A percentile compares a stretch with the other conserved stretches of the same genome.
phyloP scores from a whole-genome alignment of 2,329 filamentous ascomycete species.

The Metarhizium brunneum region DNA sequence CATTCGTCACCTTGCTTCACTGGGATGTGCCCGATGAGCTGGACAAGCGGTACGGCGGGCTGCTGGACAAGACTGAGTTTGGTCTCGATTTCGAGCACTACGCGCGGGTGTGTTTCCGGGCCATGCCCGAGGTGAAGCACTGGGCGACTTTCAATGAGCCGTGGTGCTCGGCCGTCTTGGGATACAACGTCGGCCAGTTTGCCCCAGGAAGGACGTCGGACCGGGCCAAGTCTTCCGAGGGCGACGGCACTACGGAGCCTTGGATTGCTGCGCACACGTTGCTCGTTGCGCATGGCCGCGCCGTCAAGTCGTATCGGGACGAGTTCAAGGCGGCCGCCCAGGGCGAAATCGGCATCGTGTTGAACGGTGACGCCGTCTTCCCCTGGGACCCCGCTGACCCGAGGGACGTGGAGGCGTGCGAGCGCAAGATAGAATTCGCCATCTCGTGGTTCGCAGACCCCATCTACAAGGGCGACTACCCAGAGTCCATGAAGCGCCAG shows the following conservation, averaged over 20 bases:
- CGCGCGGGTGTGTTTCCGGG: constrained; percentile 65
- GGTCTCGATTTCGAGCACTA: constrained; percentile 73
- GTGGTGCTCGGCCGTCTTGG: constrained; percentile 74
- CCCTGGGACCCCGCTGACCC: constrained; percentile 75
- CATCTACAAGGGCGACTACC: constrained; percentile 77
- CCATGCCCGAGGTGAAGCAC: constrained; percentile 67
- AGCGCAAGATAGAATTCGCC: constrained; percentile 78
- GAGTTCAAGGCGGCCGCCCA: constrained; percentile 66
- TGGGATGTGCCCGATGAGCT: constrained; percentile 79
- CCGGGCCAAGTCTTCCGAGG: constrained; percentile 57
- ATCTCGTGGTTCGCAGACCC: constrained; percentile 87
- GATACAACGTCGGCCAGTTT: constrained; percentile 68
- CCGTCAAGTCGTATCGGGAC: constrained; percentile 73
- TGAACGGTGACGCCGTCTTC: constrained; percentile 77
- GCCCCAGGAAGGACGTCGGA: constrained; percentile 78
- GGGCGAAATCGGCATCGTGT: constrained; percentile 77
- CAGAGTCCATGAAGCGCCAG: constrained; percentile 73
- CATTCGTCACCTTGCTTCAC: constrained; percentile 77
- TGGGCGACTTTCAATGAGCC: constrained; percentile 93
- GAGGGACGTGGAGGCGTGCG: constrained; percentile 62
- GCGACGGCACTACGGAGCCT: constrained; percentile 67
- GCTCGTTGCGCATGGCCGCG: constrained; percentile 68
- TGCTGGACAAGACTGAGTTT: constrained; percentile 75
- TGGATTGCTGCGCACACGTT: constrained; percentile 79
- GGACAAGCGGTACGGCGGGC: constrained; percentile 71